phyloP scores from a whole-genome alignment of 177 flowering plant species.

The Vitis hybrid region DNA sequence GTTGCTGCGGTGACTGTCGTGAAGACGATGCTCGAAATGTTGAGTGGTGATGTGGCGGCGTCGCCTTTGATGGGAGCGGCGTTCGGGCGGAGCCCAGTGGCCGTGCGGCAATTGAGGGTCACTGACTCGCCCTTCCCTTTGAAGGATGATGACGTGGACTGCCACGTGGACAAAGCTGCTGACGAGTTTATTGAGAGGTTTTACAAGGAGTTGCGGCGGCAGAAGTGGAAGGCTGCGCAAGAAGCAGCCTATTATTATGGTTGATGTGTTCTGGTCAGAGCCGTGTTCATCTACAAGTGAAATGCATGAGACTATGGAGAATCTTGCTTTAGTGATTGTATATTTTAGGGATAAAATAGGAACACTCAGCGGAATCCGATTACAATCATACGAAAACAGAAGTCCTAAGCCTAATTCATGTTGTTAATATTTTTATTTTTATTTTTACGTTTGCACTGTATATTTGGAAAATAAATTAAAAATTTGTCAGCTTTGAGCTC shows the following conservation, averaged over 20 bases:
- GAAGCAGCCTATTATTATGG: neutral
- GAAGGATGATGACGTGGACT: neutral
- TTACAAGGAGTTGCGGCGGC: conserved; percentile 10
- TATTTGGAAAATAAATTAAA: too few species aligned
- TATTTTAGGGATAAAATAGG: too few species aligned
- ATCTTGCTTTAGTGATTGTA: too few species aligned
- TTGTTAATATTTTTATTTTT: too few species aligned
- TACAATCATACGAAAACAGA: too few species aligned
- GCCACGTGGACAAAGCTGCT: conserved; percentile 11
- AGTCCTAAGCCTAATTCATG: too few species aligned
- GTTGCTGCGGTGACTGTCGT: neutral
- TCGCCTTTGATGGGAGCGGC: conserved; percentile 9
- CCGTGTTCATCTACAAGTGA: too few species aligned
- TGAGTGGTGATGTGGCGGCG: neutral
- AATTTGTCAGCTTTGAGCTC: too few species aligned
- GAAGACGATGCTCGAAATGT: neutral
- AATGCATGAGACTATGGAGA: too few species aligned
- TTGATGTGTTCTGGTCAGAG: neutral
- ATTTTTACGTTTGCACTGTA: too few species aligned
- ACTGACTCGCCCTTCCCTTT: conserved; percentile 22
- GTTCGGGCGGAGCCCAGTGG: conserved; percentile 18
- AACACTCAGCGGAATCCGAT: too few species aligned
- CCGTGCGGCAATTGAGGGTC: conserved; percentile 16
- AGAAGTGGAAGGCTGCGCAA: neutral
- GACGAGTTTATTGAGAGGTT: conserved; percentile 19